phyloP scores from a whole-genome alignment of 2,329 filamentous ascomycete species.

The Venturia carpophila region DNA sequence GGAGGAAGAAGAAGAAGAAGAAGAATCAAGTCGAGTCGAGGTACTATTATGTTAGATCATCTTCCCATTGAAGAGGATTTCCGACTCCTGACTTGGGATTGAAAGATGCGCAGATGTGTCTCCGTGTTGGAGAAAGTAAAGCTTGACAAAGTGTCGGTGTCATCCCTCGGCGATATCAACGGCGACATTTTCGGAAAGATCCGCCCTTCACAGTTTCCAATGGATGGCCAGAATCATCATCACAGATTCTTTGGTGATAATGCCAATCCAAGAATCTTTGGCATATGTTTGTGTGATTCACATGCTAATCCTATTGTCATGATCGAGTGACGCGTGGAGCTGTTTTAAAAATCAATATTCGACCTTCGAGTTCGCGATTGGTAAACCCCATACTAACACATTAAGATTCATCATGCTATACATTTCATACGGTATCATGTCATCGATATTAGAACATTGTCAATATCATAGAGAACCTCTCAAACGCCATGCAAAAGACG shows the following conservation, averaged over 20 bases:
- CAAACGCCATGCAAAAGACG: not conserved
- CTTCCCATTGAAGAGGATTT: not conserved
- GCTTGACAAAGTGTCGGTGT: not conserved
- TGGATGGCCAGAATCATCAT: not conserved
- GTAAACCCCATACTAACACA: not conserved
- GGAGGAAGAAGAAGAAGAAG: not conserved
- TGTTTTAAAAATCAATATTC: not conserved
- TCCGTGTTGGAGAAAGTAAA: not conserved
- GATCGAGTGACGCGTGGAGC: not conserved
- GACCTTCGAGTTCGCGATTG: not conserved
- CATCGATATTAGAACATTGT: not conserved
- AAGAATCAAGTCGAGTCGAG: not conserved
- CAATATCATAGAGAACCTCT: not conserved
- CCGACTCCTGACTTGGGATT: not conserved
- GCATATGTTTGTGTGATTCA: too few relatives aligned
- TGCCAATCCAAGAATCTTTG: too few relatives aligned
- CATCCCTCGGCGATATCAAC: not conserved
- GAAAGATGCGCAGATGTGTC: not conserved
- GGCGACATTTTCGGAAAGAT: slow-evolving; percentile 1
- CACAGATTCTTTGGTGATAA: not conserved
- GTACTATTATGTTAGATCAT: not conserved
- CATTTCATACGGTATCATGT: not conserved
- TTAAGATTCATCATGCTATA: not conserved
- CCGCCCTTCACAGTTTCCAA: not conserved
- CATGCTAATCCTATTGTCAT: not conserved